Percentiles rank a stretch among this genome's conserved stretches.
These are phyloP conservation scores for Psilocybe cubensis DNA, from an alignment of 768 basidiomycete genomes.

Conservation along the genomic window DNA sequence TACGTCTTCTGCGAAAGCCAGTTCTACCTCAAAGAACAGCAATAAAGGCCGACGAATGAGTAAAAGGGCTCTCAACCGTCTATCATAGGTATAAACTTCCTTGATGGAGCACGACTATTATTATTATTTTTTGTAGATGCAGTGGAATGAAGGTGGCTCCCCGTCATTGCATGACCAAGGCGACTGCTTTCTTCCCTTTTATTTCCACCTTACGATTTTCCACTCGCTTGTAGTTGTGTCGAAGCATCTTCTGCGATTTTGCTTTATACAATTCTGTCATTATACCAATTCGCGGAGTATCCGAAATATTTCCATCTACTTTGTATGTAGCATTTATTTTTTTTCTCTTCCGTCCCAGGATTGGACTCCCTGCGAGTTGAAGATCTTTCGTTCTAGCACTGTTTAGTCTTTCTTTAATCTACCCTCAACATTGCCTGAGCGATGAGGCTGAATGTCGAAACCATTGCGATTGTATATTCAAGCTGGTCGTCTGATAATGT, in stretches of 20 bases:
- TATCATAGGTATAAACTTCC: slow-evolving; percentile 3
- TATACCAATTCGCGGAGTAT: slow-evolving; percentile 18
- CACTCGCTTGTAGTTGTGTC: slow-evolving; percentile 13
- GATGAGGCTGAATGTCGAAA: slow-evolving; percentile 19
- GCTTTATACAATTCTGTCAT: slow-evolving; percentile 7
- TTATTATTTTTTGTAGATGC: slow-evolving; percentile 6
- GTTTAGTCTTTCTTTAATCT: slow-evolving; percentile 19
- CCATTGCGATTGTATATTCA: neutral
- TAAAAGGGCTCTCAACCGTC: slow-evolving; percentile 10
- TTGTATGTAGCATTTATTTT: slow-evolving; percentile 4
- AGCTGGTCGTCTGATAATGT: neutral
- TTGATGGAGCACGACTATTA: slow-evolving; percentile 12
- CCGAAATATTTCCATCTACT: neutral
- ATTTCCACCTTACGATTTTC: slow-evolving; percentile 11
- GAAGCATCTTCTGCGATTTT: slow-evolving; percentile 16
- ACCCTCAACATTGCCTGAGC: slow-evolving; percentile 6
- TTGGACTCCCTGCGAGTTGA: slow-evolving; percentile 18
- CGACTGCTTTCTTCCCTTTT: slow-evolving; percentile 9
- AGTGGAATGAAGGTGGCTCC: slow-evolving; percentile 9
- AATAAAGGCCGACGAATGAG: neutral
- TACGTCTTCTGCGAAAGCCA: slow-evolving; percentile 7
- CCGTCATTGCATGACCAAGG: slow-evolving; percentile 14
- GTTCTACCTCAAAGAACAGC: neutral
- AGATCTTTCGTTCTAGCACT: neutral
- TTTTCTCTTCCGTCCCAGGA: slow-evolving; percentile 8